Conservation (phyloP, 2,329 filamentous ascomycete species). For the Pestalotiopsis sp. region DNA sequence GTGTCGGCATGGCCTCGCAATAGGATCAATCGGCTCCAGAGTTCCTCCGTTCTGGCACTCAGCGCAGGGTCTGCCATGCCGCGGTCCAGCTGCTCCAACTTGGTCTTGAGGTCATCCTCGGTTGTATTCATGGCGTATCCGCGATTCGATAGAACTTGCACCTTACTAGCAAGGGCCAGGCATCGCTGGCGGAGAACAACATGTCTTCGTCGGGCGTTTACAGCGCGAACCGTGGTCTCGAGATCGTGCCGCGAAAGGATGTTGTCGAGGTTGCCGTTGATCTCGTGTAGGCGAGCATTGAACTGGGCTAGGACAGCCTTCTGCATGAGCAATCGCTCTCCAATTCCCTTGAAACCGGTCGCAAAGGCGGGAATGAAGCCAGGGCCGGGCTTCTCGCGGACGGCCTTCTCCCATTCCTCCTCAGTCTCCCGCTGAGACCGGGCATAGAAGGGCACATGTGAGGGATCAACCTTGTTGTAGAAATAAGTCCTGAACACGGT, state of each 20-base stretch:
- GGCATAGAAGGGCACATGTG: conserved; percentile 74
- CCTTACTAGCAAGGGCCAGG: conserved; percentile 72
- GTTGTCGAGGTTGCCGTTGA: conserved; percentile 71
- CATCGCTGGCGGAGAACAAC: conserved; percentile 71
- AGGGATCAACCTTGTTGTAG: conserved; percentile 80
- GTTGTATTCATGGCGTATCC: conserved; percentile 79
- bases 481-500: conserved; percentile 83
- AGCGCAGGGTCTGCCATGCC: conserved; percentile 73
- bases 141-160: conserved; percentile 77
- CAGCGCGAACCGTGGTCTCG: conserved; percentile 70
- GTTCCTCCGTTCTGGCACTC: conserved; percentile 75
- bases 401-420: conserved; percentile 80
- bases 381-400: conserved; percentile 74
- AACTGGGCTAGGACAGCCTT: conserved; percentile 68
- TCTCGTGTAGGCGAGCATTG: conserved; percentile 73
- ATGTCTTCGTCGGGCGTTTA: conserved; percentile 72
- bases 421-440: conserved; percentile 70
- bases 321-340: conserved; percentile 72
- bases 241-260: conserved; percentile 78
- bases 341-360: conserved; percentile 70
- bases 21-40: conserved; percentile 80
- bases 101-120: conserved; percentile 76
- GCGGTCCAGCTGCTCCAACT: conserved; percentile 68
- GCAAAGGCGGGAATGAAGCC: conserved; percentile 77
- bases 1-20: conserved; percentile 71